These are phyloP conservation scores for Pyrenula massariospora DNA, from an alignment of 495 filamentous ascomycete species.

Conservation along the genomic window DNA sequence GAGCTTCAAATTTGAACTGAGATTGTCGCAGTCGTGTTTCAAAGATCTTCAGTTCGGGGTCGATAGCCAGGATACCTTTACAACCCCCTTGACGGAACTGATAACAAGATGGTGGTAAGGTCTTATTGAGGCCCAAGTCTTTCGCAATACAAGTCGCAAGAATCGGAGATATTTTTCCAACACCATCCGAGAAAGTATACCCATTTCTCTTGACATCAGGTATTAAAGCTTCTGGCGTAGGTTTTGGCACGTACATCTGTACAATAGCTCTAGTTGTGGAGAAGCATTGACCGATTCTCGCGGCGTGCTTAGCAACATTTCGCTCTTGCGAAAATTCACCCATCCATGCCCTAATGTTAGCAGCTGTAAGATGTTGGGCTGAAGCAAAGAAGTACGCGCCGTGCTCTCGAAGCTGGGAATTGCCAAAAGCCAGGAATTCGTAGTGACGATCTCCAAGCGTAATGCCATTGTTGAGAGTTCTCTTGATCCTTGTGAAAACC, in stretches of 20 bases:
- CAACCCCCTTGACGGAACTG: conserved; percentile 88
- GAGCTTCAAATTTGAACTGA: conserved; percentile 76
- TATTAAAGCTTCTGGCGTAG: conserved; percentile 25
- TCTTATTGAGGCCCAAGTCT: conserved; percentile 45
- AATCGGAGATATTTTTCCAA: conserved; percentile 79
- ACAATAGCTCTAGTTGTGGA: conserved; percentile 73
- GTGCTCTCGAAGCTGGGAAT: conserved; percentile 88
- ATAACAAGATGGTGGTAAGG: conserved; percentile 59
- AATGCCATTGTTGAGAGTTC: conserved; percentile 67
- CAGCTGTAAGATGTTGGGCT: conserved; percentile 41
- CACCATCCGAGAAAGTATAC: conserved; percentile 77
- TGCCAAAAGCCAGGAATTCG: conserved; percentile 88
- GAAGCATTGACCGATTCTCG: conserved; percentile 87
- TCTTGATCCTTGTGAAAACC: conserved; percentile 61
- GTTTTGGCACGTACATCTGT: conserved; percentile 20
- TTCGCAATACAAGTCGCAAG: conserved; percentile 57
- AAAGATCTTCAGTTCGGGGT: conserved; percentile 41
- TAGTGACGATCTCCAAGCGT: conserved; percentile 68
- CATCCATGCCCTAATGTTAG: conserved; percentile 82
- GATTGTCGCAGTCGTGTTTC: conserved; percentile 70
- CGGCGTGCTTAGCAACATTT: conserved; percentile 72
- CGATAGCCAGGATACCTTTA: conserved; percentile 77
- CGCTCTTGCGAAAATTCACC: conserved; percentile 69
- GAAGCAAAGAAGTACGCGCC: conserved; percentile 83
- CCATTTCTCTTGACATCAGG: conserved; percentile 55